Conservation (phyloP, 176 grass and related monocot species). For the Oryza officinalis region DNA sequence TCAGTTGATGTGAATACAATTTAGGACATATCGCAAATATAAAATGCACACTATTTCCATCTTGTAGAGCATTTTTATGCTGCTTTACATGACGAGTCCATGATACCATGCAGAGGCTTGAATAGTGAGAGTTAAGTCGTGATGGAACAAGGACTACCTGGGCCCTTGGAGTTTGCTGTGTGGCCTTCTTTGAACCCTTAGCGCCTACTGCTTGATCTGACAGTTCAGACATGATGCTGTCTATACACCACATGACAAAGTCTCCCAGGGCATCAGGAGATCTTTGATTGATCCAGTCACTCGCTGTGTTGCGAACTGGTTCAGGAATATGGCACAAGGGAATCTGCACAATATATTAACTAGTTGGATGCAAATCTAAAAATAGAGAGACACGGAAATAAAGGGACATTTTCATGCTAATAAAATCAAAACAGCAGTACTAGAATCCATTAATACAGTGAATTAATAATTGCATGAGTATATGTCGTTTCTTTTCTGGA, state of each 20-base stretch:
- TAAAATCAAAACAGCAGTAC: background rate
- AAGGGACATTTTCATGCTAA: background rate
- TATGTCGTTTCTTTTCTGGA: background rate
- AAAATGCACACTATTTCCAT: background rate
- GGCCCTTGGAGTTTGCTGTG: conserved; percentile 72
- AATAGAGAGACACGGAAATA: background rate
- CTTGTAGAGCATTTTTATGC: background rate
- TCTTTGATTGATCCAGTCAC: conserved; percentile 79
- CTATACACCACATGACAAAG: conserved; percentile 91
- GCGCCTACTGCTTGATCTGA: conserved; percentile 52
- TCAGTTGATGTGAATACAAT: background rate
- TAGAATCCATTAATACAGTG: background rate
- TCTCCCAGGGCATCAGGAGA: conserved; percentile 71
- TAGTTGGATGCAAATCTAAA: conserved; percentile 20
- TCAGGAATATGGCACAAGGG: conserved; percentile 82
- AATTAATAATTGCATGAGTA: background rate
- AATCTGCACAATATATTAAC: conserved; percentile 49
- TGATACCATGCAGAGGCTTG: background rate
- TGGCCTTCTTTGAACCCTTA: conserved; percentile 79
- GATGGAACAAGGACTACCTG: conserved; percentile 60
- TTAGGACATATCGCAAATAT: conserved; percentile 3
- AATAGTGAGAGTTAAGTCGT: background rate
- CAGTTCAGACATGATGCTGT: conserved; percentile 82
- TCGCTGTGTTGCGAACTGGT: conserved; percentile 69
- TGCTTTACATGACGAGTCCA: background rate